phyloP scores from a whole-genome alignment of 371 early-diverging fungal genomes.

The Coemansia sp. region DNA sequence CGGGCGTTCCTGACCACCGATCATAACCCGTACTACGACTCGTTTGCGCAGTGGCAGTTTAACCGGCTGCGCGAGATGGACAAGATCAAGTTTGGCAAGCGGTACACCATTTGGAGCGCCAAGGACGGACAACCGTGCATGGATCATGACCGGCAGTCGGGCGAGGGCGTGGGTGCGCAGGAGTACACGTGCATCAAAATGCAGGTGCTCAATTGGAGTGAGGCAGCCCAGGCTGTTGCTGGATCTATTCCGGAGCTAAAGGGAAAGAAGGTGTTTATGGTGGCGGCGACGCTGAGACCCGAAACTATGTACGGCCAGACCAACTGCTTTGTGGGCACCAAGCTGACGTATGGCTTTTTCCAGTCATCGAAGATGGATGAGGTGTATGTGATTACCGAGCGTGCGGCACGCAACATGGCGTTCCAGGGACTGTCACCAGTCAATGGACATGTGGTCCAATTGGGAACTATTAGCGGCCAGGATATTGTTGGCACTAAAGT shows the following conservation, averaged over 20 bases:
- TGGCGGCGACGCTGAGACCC: conserved; percentile 96
- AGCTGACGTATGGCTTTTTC: conserved; percentile 87
- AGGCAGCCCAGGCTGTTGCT: no score
- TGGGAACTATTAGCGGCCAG: conserved; percentile 78
- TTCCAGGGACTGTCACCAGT: conserved; percentile 80
- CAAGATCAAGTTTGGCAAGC: conserved; percentile 97
- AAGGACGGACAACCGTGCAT: conserved; percentile 99
- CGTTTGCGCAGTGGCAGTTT: conserved; percentile 99
- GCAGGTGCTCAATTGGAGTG: no score
- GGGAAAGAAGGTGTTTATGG: conserved; percentile 79
- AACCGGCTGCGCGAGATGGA: conserved; percentile 77
- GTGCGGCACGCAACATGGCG: conserved; percentile 96
- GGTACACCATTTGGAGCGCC: conserved; percentile 98
- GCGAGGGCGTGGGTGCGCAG: no score
- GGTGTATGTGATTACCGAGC: conserved; percentile 87
- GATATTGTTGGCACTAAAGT: conserved; percentile 89
- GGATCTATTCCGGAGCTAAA: conserved; percentile 21
- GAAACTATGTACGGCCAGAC: conserved; percentile 99
- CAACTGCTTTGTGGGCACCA: conserved; percentile 93
- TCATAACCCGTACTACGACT: conserved; percentile 98
- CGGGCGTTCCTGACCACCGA: conserved; percentile 99
- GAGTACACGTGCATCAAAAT: no score
- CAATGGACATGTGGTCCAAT: conserved; percentile 67
- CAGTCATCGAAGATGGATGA: conserved; percentile 65
- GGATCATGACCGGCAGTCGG: conserved; percentile 98